phyloP scores from a whole-genome alignment of 257 asterid genomes.

The Rubia yunnanensis region DNA sequence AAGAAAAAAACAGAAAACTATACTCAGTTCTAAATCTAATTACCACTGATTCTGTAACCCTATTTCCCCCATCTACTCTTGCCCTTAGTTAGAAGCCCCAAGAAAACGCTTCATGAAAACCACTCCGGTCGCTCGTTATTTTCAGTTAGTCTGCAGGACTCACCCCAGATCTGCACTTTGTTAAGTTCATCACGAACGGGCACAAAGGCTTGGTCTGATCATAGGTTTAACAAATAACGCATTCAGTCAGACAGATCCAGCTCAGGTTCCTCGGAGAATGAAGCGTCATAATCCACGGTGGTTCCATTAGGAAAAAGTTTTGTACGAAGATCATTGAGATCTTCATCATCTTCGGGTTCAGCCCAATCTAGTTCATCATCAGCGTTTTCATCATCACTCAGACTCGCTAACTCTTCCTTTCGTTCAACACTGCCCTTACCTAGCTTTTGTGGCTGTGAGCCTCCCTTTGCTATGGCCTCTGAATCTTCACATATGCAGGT shows the following conservation, averaged over 20 bases:
- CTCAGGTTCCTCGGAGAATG: constrained; percentile 60
- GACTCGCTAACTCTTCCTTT: constrained; percentile 26
- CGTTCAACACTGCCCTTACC: constrained; percentile 24
- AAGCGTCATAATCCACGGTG: constrained; percentile 44
- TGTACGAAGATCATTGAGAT: constrained; percentile 26
- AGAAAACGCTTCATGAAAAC: too few relatives aligned
- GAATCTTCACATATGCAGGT: constrained; percentile 81
- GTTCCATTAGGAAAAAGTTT: constrained; percentile 42
- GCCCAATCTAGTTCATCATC: constrained; percentile 67
- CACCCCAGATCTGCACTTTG: background rate
- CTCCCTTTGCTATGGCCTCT: constrained; percentile 35
- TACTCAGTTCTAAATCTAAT: background rate
- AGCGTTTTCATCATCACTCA: constrained; percentile 27
- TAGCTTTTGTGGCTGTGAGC: constrained; percentile 19
- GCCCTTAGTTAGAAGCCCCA: too few relatives aligned
- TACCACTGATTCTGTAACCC: background rate
- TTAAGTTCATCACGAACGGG: background rate
- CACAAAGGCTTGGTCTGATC: background rate
- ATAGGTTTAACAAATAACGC: background rate
- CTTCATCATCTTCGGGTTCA: constrained; percentile 80
- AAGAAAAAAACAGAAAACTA: background rate
- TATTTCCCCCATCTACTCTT: background rate
- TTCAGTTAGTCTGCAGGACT: background rate
- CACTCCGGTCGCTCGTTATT: background rate
- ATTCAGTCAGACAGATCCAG: constrained; percentile 70